These are phyloP conservation scores for Trichoderma reesei DNA, from an alignment of 495 filamentous ascomycete genomes.

Conservation along the genomic window DNA sequence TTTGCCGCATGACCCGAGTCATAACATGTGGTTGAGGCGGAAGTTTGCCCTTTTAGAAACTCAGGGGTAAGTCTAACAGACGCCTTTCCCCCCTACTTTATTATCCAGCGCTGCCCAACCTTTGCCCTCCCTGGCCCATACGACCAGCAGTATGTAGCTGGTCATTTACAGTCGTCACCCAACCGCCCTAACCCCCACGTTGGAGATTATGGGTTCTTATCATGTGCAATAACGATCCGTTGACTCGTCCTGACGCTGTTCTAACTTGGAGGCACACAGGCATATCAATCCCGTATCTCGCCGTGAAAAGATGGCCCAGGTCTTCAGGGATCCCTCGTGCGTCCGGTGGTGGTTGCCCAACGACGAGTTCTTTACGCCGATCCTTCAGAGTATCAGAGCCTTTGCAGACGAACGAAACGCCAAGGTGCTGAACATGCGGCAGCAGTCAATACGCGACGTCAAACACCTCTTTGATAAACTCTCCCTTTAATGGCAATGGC, in stretches of 20 bases:
- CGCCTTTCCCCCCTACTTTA: not conserved
- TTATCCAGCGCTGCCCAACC: not conserved
- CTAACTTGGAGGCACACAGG: constrained; percentile 33
- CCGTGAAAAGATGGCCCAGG: constrained; percentile 59
- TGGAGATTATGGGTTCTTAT: not conserved
- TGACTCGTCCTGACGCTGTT: not conserved
- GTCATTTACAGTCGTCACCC: too few relatives aligned
- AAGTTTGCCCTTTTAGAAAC: constrained; percentile 73
- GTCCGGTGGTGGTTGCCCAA: constrained; percentile 82
- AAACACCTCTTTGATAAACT: constrained; percentile 56
- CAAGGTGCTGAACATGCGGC: constrained; percentile 49
- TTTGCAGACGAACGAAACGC: constrained; percentile 65
- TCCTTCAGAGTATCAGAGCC: constrained; percentile 64
- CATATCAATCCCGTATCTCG: constrained; percentile 72
- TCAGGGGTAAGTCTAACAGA: constrained; percentile 57
- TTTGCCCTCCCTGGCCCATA: not conserved
- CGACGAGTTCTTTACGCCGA: constrained; percentile 59
- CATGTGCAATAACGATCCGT: not conserved
- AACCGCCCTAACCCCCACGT: too few relatives aligned
- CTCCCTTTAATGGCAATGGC: constrained; percentile 1
- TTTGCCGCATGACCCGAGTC: constrained; percentile 57
- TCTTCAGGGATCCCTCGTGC: constrained; percentile 59
- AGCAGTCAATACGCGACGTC: constrained; percentile 58
- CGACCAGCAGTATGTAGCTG: too few relatives aligned
- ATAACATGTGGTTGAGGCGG: constrained; percentile 74